These are phyloP conservation scores for Takashimella tepidaria DNA, from an alignment of 1,284 basidiomycete genomes.

Conservation along the genomic window DNA sequence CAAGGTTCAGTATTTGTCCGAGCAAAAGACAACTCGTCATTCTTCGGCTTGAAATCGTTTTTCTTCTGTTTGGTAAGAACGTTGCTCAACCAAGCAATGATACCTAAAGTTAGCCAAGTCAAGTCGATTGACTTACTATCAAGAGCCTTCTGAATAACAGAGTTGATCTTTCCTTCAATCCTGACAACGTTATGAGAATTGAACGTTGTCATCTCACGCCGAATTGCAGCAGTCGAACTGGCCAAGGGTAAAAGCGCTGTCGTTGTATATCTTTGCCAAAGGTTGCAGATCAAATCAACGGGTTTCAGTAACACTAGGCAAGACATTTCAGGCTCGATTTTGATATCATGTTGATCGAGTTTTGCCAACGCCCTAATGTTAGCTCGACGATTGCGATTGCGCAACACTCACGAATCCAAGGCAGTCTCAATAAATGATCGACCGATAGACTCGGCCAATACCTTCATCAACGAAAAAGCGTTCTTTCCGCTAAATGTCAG, in stretches of 20 bases:
- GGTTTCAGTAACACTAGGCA: conserved; percentile 62
- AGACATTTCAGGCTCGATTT: conserved; percentile 73
- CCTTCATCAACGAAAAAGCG: conserved; percentile 75
- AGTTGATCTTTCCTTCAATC: conserved; percentile 81
- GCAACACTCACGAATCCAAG: conserved; percentile 82
- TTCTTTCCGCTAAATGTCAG: conserved; percentile 68
- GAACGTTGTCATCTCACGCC: conserved; percentile 90
- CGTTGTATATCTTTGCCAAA: conserved; percentile 96
- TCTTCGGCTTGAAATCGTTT: conserved; percentile 92
- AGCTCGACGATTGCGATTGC: conserved; percentile 2
- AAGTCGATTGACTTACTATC: conserved; percentile 59
- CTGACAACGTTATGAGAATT: conserved; percentile 84
- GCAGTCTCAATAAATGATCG: conserved; percentile 84
- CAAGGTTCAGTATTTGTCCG: conserved; percentile 95
- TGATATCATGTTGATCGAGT: conserved; percentile 68
- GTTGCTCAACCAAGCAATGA: conserved; percentile 59
- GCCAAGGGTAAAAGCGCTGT: conserved; percentile 87
- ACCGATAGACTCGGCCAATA: conserved; percentile 83
- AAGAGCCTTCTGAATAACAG: conserved; percentile 72
- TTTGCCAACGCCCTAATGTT: conserved; percentile 61
- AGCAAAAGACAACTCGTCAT: conserved; percentile 91
- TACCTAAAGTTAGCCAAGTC: conserved; percentile 48
- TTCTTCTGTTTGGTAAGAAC: conserved; percentile 86
- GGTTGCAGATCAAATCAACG: conserved; percentile 84
- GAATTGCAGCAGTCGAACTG: conserved; percentile 73